Evolutionary conservation across 1,139 yeast species (phyloP), one percentile per base, ranked within the genome.

Genomic region (Kodamaea derodonti): DNA sequence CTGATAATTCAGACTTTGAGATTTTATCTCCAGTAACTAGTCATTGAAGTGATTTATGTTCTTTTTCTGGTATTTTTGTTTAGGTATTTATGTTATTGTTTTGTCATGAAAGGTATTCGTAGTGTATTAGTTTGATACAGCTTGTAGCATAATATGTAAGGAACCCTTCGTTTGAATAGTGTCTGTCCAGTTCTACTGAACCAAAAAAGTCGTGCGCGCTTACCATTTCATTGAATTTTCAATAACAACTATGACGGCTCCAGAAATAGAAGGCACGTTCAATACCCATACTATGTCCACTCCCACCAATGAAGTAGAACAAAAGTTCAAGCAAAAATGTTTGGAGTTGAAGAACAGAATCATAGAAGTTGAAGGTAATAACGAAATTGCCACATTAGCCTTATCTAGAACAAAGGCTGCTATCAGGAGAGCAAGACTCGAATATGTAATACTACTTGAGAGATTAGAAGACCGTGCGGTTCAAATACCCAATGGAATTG

Each of bases 361-460:
- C 30, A 65, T 69, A 11, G 88, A 84, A 46, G 72, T 90, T 27
- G 95, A 90, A 51, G 81, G 77, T 35, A 79, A 79, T 53, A 94
- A 92, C 56, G 95, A 87, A 52, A 64, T 80, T 7, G 78, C 88
- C 34, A 75, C 90, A 0, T 63, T 88, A 26, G 88, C 95, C 1
- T 77, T 92, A 25, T 75, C 84, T 13, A 75, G 97, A 48, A 82
- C 95, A 7, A 80, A 84, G 47, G 72, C 80, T 15, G 77, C 90
- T 5, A 80, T 90, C 23, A 80, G 90, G 46, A 68, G 97, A 43
- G 65, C 86, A 34, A 75, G 95, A 39, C 69, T 88, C 28, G 97
- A 92, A 54, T 83, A 94, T 49, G 77, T 90, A 1, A 67, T 90
- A 20, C 62, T 92, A 32, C 61, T 90, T 33, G 97, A 92, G 52